phyloP scores from a whole-genome alignment of 495 filamentous ascomycete genomes.

The Penicillium pulvis region DNA sequence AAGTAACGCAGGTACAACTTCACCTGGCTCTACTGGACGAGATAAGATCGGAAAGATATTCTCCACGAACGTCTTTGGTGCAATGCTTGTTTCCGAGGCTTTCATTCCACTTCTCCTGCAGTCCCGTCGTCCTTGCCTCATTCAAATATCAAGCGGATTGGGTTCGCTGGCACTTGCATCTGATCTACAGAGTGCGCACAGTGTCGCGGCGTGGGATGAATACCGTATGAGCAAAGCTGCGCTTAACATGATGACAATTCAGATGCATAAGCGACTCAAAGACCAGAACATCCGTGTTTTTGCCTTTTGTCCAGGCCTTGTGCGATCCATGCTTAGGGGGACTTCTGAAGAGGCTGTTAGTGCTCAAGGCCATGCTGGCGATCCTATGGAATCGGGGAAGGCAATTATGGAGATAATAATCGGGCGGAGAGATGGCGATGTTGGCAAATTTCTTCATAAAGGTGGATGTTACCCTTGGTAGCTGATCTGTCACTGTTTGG shows the following conservation, averaged over 20 bases:
- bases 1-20: slow-evolving; percentile 36
- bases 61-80: slow-evolving; percentile 41
- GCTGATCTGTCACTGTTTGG: background rate
- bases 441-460: slow-evolving; percentile 33
- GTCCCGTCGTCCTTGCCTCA: slow-evolving; percentile 36
- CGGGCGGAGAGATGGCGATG: slow-evolving; percentile 38
- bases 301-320: slow-evolving; percentile 31
- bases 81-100: slow-evolving; percentile 36
- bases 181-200: slow-evolving; percentile 27
- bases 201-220: slow-evolving; percentile 14
- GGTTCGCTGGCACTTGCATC: slow-evolving; percentile 36
- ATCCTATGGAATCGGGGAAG: slow-evolving; percentile 31
- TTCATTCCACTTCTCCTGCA: slow-evolving; percentile 42
- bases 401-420: slow-evolving; percentile 35
- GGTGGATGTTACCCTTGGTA: slow-evolving; percentile 33
- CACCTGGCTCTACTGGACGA: slow-evolving; percentile 18
- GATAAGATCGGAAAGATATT: slow-evolving; percentile 31
- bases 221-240: slow-evolving; percentile 49
- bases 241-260: slow-evolving; percentile 40
- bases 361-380: slow-evolving; percentile 32
- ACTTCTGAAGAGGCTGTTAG: slow-evolving; percentile 29
- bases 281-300: slow-evolving; percentile 26
- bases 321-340: slow-evolving; percentile 40
- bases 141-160: slow-evolving; percentile 40
- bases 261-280: slow-evolving; percentile 19